Evolutionary conservation across 2,329 filamentous ascomycete species (phyloP), one percentile per base, ranked within the genome.

Genomic region (Penicillium sp.): DNA sequence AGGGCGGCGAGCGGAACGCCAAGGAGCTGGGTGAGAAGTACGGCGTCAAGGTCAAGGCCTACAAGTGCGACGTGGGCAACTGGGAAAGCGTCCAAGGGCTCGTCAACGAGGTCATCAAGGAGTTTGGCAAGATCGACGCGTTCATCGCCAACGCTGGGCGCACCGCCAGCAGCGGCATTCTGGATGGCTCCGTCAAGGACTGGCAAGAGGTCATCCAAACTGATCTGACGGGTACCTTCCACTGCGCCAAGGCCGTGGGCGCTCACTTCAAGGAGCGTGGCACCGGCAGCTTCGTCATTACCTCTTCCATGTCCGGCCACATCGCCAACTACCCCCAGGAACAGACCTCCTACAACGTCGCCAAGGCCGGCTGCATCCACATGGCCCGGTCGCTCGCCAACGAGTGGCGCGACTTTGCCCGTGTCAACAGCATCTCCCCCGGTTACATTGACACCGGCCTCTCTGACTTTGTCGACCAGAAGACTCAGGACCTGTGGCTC

Each of bases 171-270:
- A 80, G 79, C 57, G 89, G 88, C 59, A 83, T 91, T 71, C 80
- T 91, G 51, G 89, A 91, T 63, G 86, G 86, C 72, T 84, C 86
- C 25, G 86, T 90, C 22, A 83, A 88, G 71, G 90, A 91, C 72
- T 86, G 87, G 73, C 87, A 92, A 73, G 85, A 87, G 75, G 91
- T 96, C 81, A 83, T 96, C 76, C 85, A 90, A 69, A 88, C 94
- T 71, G 96, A 97, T 77, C 83, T 96, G 67, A 95, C 88, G n/a
- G 93, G 92, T 12, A 87, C 84, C 31, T 91, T 92, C 78, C 86
- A 93, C 84, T 96, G 91, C 63, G 91, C 92, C 28, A 91, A 94
- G 80, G 91, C 91, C 20, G 90, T 91, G n/a, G 93, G 92, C 37
- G 84, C 88, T 57, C 89, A 95, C 78, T 89, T 88, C 83, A 86